A percentile compares a stretch with the other conserved stretches of the same genome.
Evolutionary conservation across 306 rosid species (phyloP).

Genomic region (Castanea crenata): DNA sequence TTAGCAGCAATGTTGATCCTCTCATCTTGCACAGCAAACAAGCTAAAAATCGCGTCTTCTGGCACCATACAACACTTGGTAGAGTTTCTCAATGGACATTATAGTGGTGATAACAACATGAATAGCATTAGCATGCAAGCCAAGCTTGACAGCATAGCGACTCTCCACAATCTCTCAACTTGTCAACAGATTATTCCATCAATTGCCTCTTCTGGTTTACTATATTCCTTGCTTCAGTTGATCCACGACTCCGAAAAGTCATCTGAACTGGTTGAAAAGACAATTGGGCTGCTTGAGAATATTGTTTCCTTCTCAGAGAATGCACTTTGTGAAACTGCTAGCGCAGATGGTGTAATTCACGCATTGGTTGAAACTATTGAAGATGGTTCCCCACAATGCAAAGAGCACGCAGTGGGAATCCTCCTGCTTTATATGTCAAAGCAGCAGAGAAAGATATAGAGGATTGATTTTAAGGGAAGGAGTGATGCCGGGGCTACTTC

Average conservation of each 20-base stretch:
- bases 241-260: constrained; percentile 47
- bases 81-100: constrained; percentile 30
- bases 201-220: constrained; percentile 49
- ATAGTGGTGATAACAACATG: neutral
- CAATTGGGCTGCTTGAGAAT: constrained; percentile 56
- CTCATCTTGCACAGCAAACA: constrained; percentile 77
- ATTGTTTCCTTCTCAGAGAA: constrained; percentile 49
- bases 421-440: constrained; percentile 57
- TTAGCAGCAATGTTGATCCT: constrained; percentile 55
- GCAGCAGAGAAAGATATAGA: constrained; percentile 72
- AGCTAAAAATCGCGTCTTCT: constrained; percentile 53
- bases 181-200: constrained; percentile 49
- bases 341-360: constrained; percentile 35
- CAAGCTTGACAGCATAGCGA: constrained; percentile 64
- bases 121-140: constrained; percentile 35
- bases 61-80: constrained; percentile 52
- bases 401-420: constrained; percentile 69
- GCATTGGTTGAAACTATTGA: constrained; percentile 67
- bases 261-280: constrained; percentile 49
- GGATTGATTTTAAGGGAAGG: constrained; percentile 68
- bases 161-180: constrained; percentile 74
- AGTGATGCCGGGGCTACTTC: constrained; percentile 84
- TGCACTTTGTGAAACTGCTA: constrained; percentile 50
- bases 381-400: constrained; percentile 56
- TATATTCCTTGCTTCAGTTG: constrained; percentile 44